A percentile compares a stretch with the other conserved stretches of the same genome.
phyloP scores from a whole-genome alignment of 495 filamentous ascomycete genomes.

The Darksidea phi region DNA sequence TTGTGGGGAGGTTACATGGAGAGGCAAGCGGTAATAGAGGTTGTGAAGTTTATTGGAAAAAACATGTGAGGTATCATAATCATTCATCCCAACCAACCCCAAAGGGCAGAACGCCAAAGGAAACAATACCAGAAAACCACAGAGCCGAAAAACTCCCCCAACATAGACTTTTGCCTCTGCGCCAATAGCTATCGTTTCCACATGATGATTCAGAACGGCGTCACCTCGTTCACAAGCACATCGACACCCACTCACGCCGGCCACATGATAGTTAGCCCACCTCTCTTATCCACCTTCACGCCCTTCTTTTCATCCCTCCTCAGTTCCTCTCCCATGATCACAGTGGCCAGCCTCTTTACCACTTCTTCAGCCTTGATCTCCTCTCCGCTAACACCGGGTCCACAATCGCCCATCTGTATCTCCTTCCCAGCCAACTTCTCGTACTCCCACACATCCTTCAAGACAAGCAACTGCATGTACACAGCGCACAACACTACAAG shows the following conservation, averaged over 20 bases:
- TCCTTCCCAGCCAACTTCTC: conserved; percentile 19
- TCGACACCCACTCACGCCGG: conserved; percentile 2
- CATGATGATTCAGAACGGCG: no score
- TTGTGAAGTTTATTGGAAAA: no score
- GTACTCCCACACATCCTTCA: conserved; percentile 31
- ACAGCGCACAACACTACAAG: conserved; percentile 32
- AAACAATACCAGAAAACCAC: no score
- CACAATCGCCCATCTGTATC: conserved; percentile 25
- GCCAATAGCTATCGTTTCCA: no score
- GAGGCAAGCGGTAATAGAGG: no score
- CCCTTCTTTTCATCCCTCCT: conserved; percentile 37
- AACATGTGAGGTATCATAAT: no score
- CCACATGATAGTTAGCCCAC: conserved; percentile 25
- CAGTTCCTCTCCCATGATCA: conserved; percentile 32
- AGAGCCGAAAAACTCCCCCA: no score
- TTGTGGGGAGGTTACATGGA: no score
- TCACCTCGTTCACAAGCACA: no score
- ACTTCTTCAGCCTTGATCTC: conserved; percentile 26
- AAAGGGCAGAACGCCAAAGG: no score
- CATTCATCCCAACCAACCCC: no score
- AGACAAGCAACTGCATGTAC: conserved; percentile 31
- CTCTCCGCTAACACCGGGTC: conserved; percentile 6
- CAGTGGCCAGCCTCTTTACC: conserved; percentile 29
- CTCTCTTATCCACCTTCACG: conserved; percentile 4
- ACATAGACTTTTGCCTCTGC: no score